Percentiles rank a stretch among this genome's conserved stretches.
These are phyloP conservation scores for Acanthamoeba royreba DNA, from an alignment of 208 protist genomes.

Conservation along the genomic window DNA sequence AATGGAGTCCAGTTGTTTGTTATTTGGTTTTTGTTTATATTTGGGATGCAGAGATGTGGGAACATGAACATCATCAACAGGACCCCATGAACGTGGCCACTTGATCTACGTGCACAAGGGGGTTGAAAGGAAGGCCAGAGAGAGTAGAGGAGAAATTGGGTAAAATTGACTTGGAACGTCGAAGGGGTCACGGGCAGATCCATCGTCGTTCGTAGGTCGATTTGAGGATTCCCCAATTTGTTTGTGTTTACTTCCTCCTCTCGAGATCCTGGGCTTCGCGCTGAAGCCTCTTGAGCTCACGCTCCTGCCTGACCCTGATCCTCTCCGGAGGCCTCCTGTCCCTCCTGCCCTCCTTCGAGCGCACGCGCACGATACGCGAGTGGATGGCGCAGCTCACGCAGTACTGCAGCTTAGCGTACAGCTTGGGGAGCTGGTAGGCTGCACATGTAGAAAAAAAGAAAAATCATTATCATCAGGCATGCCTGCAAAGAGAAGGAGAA, in stretches of 20 bases:
- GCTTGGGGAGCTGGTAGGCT: conserved; percentile 94
- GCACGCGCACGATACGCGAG: conserved; percentile 93
- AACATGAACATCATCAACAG: too few species aligned
- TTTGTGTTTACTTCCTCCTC: not conserved
- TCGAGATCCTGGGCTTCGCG: conserved; percentile 23
- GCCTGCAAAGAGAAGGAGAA: not conserved
- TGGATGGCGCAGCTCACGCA: conserved; percentile 99
- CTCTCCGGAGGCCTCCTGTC: conserved; percentile 79
- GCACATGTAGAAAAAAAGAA: not conserved
- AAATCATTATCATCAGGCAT: not conserved
- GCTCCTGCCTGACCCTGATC: conserved; percentile 46
- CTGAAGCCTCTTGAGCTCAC: conserved; percentile 33
- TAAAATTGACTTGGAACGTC: too few species aligned
- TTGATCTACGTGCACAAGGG: too few species aligned
- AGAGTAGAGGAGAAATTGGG: too few species aligned
- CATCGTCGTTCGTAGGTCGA: too few species aligned
- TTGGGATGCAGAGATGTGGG: too few species aligned
- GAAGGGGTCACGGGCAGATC: too few species aligned
- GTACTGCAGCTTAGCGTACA: conserved; percentile 99
- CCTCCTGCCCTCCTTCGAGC: conserved; percentile 76
- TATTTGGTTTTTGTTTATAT: too few species aligned
- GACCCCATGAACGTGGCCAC: too few species aligned
- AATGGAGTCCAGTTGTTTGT: too few species aligned
- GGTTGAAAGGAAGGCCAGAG: too few species aligned
- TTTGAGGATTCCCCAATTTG: too few species aligned